Percentiles rank a stretch among this genome's conserved stretches.
These are phyloP conservation scores for Geosmithia morbida DNA, from an alignment of 2,329 filamentous ascomycete species.

Conservation along the genomic window DNA sequence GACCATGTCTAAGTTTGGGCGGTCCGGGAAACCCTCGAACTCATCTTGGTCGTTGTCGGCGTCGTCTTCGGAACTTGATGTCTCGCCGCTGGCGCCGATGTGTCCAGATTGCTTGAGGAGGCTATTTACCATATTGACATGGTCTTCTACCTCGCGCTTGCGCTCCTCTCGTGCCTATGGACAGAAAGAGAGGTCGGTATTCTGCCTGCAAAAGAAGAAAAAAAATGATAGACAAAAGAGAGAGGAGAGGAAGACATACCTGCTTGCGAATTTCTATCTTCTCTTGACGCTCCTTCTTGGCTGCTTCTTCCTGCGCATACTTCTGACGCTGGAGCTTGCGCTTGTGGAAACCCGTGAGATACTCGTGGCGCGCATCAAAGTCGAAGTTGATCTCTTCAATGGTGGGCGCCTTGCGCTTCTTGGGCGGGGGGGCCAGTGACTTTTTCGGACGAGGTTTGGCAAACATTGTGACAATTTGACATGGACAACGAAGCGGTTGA, in stretches of 20 bases:
- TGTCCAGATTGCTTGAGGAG: constrained; percentile 47
- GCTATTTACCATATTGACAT: constrained; percentile 63
- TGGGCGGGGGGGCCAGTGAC: constrained; percentile 43
- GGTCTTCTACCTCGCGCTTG: constrained; percentile 65
- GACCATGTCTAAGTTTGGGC: constrained; percentile 32
- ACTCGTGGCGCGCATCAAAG: constrained; percentile 63
- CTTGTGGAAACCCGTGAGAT: constrained; percentile 92
- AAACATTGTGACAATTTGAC: constrained; percentile 28
- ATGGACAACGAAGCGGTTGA: too few species aligned
- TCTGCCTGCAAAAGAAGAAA: background rate
- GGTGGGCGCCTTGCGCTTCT: constrained; percentile 42
- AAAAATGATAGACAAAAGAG: background rate
- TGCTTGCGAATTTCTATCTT: constrained; percentile 59
- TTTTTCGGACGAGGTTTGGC: constrained; percentile 45
- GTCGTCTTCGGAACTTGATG: constrained; percentile 9
- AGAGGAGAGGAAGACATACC: constrained; percentile 28
- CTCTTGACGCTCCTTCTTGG: constrained; percentile 64
- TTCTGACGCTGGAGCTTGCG: constrained; percentile 78
- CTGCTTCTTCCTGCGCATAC: constrained; percentile 68
- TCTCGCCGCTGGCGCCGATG: constrained; percentile 17
- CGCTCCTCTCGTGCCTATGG: constrained; percentile 68
- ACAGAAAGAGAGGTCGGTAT: background rate
- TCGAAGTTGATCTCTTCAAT: constrained; percentile 83
- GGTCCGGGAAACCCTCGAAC: constrained; percentile 53
- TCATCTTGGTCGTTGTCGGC: constrained; percentile 32